Base-by-base conservation (phyloP, 352 stramenopile genomes). In the Globisporangium perplexum region DNA sequence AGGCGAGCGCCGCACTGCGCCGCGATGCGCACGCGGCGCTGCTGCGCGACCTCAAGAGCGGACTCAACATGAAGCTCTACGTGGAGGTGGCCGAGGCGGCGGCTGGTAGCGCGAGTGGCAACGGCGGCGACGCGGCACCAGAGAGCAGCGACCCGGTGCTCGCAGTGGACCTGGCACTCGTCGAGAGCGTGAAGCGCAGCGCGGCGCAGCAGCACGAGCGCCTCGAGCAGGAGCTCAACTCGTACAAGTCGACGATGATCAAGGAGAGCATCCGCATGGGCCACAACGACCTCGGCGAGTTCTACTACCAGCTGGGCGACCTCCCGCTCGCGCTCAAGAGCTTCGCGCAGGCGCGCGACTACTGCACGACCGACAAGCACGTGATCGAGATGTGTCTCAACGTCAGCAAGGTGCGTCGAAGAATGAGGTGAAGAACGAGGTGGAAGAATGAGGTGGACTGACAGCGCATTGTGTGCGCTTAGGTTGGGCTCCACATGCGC, bases 181-280 rank as follows among this genome's bases (percentile, higher is more conserved):
- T 95, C 20, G 80, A 95, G 38, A 83, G 33, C 46, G 68, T 88
- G 24, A 79, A 79, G 45, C 78, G 80, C 50, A 87, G 59, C 49
- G 76, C 77, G 1, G 63, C 68, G 23, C 68, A 86, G 36, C 80
- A 89, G 57, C 82, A 94, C 47, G 86, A 93, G 46, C 78, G 81
- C 4, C 66, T 96, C 31, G 83, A 94, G 60, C 83, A 93, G 51
- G 86, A 96, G 57, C 74, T 96, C 18, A 92, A 94, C 55, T 94
- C 84, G 68, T 96, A 94, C 72, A 96, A 96, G 66, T 93, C 82
- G 33, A 94, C 77, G 17, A 88, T 94, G 76, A 94, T 96, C 75
- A 96, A 96, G 62, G 86, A 96, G 57, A 94, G 83, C 70, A 96
- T 96, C 57, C 74, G 86, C 80, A 95, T 95, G 80, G 86, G 86